phyloP scores from a whole-genome alignment of 2,329 filamentous ascomycete genomes.

The Colletotrichum sublineola region DNA sequence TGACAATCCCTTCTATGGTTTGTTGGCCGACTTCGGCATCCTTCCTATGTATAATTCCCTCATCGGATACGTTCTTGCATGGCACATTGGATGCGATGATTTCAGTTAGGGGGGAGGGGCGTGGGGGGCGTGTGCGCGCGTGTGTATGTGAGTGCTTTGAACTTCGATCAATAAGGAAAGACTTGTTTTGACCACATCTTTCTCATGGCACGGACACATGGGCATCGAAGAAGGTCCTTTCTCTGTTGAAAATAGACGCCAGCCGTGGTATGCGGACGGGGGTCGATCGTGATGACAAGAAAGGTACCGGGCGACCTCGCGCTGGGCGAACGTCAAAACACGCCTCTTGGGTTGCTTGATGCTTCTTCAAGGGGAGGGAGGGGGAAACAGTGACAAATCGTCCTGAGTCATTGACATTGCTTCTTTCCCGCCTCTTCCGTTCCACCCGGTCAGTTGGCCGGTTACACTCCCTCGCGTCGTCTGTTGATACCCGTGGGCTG shows the following conservation, averaged over 20 bases:
- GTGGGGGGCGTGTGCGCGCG: background rate
- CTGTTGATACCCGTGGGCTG: background rate
- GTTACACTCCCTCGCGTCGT: background rate
- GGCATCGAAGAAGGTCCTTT: slow-evolving; percentile 1
- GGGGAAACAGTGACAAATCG: background rate
- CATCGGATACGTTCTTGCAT: slow-evolving; percentile 15
- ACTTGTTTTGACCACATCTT: slow-evolving; percentile 4
- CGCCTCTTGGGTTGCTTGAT: background rate
- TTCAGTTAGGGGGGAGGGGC: background rate
- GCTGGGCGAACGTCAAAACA: background rate
- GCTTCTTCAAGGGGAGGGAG: background rate
- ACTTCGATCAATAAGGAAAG: slow-evolving; percentile 17
- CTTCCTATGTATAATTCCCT: slow-evolving; percentile 13
- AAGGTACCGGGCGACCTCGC: background rate
- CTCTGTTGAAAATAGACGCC: slow-evolving; percentile 22
- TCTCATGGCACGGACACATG: slow-evolving; percentile 8
- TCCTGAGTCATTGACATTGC: background rate
- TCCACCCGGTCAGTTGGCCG: background rate
- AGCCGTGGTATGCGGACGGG: background rate
- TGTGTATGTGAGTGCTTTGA: background rate
- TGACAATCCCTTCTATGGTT: background rate
- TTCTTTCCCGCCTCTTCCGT: background rate
- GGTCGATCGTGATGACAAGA: background rate
- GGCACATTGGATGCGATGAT: slow-evolving; percentile 22
- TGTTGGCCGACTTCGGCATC: background rate